Evolutionary conservation across 2,329 filamentous ascomycete species (phyloP).

Genomic region (Fusarium penzigii): DNA sequence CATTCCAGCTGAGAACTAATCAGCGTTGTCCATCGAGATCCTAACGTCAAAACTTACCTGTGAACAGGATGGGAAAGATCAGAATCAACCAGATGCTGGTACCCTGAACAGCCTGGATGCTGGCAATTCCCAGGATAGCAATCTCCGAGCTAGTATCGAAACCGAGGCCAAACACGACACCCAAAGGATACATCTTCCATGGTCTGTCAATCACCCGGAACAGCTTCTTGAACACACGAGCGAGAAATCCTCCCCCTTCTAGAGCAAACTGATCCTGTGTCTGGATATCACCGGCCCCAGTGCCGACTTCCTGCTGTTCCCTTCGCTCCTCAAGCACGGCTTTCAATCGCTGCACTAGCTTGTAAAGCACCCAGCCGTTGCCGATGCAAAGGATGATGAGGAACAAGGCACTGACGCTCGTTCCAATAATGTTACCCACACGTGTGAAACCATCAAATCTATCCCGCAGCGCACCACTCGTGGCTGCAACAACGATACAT

Average conservation of each 20-base stretch:
- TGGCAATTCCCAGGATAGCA: constrained; percentile 85
- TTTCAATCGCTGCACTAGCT: constrained; percentile 69
- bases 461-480: constrained; percentile 77
- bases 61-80: constrained; percentile 88
- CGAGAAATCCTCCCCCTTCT: constrained; percentile 76
- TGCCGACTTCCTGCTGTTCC: constrained; percentile 29
- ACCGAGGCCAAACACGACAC: constrained; percentile 85
- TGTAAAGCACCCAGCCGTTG: constrained; percentile 83
- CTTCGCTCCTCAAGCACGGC: constrained; percentile 51
- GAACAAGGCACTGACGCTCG: constrained; percentile 80
- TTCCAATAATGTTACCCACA: constrained; percentile 87
- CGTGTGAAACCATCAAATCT: constrained; percentile 79
- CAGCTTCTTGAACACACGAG: constrained; percentile 68
- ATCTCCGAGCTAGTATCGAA: constrained; percentile 97
- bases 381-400: constrained; percentile 79
- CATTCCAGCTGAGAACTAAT: constrained; percentile 70
- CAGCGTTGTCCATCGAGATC: not conserved
- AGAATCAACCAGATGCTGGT: constrained; percentile 93
- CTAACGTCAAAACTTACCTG: constrained; percentile 51
- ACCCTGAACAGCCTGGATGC: constrained; percentile 80
- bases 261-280: constrained; percentile 59
- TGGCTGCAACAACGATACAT: constrained; percentile 88
- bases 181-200: constrained; percentile 96
- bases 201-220: constrained; percentile 74
- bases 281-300: constrained; percentile 21